Percentiles rank a stretch among this genome's conserved stretches.
These are phyloP conservation scores for Trematosphaeria pertusa DNA, from an alignment of 2,329 filamentous ascomycete species.

Conservation along the genomic window DNA sequence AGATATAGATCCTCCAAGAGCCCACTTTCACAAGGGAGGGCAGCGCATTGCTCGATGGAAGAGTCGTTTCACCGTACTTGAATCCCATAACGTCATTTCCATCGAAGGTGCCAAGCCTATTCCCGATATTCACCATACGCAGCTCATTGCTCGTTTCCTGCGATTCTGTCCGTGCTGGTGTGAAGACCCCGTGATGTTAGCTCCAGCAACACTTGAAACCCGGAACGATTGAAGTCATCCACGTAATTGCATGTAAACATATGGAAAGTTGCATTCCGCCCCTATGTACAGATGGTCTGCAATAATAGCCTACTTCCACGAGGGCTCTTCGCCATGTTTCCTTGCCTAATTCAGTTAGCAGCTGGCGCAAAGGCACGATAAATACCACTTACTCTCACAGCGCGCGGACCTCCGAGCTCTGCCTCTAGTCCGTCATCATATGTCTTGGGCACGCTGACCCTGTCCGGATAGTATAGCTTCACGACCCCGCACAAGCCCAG, in stretches of 20 bases:
- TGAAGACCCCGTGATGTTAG: no score
- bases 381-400: constrained; percentile 45
- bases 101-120: no score
- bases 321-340: constrained; percentile 22
- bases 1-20: no score
- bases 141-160: no score
- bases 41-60: no score
- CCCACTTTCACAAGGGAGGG: no score
- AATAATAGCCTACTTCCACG: constrained; percentile 5
- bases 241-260: not conserved
- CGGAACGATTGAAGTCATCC: no score
- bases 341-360: constrained; percentile 18
- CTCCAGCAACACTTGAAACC: no score
- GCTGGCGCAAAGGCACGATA: not conserved
- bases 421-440: constrained; percentile 56
- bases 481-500: constrained; percentile 50
- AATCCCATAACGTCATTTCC: no score
- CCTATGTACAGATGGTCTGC: constrained; percentile 6
- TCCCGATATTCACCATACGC: no score
- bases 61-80: no score
- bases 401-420: constrained; percentile 56
- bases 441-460: constrained; percentile 52
- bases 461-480: constrained; percentile 54
- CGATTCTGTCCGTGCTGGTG: no score
- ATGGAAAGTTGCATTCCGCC: constrained; percentile 6